Evolutionary conservation across 2,329 filamentous ascomycete genomes (phyloP), one percentile per base, ranked within the genome.

Genomic region (Talaromyces verruculosus): DNA sequence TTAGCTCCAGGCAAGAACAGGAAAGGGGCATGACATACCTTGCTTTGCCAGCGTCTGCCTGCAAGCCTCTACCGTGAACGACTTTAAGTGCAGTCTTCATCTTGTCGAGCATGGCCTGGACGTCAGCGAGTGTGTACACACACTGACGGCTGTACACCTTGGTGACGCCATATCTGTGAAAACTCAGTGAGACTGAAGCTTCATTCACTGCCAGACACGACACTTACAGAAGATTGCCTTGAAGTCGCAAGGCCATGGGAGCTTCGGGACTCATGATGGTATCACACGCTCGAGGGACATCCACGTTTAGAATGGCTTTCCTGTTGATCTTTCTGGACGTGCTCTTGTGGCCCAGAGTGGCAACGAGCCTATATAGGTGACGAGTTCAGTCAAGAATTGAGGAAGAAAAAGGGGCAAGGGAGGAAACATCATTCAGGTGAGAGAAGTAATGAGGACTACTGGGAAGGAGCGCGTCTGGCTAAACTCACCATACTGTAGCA

Each of bases 121-220:
- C 88, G 73, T 98, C 95, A 2, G 86, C 84, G 57, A 97, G 87
- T 28, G 97, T 87, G 75, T 97, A 99, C 43, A 85, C 84, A 72
- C 91, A 96, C 78, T 99, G 93, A 75, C 97, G 91, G 30, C 87
- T 84, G 76, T 92, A 97, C 19, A 98, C 93, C 59, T 91, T 87
- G 2, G 92, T 90, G 17, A 97, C 87, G 5, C 93, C 93, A 75
- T 90, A 93, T 33, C 85, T 87, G 67, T 28, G 25, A 45, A 17
- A 39, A 19, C 30, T 45, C 7, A 22, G 65, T 58, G 19, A 63
- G 35, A 8, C n/a, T 1, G 11, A 37, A 10, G n/a, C 25, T 4
- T 25, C 15, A 22, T 25, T 17, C 6, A 30, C 7, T n/a, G 15
- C n/a, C 39, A 15, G n/a, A 49, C 39, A 13, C 25, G 7, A 43